Conservation (phyloP, 2,329 filamentous ascomycete genomes). For the Escovopsis sp. region DNA sequence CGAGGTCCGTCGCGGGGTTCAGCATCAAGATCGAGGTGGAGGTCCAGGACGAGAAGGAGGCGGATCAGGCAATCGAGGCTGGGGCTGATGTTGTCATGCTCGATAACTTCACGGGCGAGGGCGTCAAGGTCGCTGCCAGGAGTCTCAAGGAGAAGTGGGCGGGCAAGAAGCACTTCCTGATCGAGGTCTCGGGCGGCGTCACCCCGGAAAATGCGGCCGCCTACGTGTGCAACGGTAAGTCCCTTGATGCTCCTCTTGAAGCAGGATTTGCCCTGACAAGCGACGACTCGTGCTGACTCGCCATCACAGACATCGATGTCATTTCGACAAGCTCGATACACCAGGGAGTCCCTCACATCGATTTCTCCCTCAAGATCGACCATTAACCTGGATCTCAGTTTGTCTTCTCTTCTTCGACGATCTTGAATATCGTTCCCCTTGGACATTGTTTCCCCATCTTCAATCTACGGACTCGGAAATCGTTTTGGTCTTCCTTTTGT, state of each 20-base stretch:
- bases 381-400: slow-evolving; percentile 11
- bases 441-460: too few species aligned
- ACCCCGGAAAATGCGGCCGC: slow-evolving; percentile 67
- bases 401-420: too few species aligned
- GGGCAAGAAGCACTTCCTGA: slow-evolving; percentile 55
- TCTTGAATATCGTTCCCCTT: too few species aligned
- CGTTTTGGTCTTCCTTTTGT: too few species aligned
- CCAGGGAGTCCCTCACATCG: slow-evolving; percentile 83
- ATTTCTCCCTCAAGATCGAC: slow-evolving; percentile 86
- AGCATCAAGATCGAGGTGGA: slow-evolving; percentile 92
- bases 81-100: slow-evolving; percentile 96
- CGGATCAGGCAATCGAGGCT: slow-evolving; percentile 77
- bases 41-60: slow-evolving; percentile 74
- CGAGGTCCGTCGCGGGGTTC: slow-evolving; percentile 74
- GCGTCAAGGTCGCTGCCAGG: slow-evolving; percentile 57
- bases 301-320: slow-evolving; percentile 67
- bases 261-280: too few species aligned
- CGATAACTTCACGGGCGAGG: slow-evolving; percentile 80
- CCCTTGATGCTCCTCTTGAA: too few species aligned
- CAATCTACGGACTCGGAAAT: too few species aligned
- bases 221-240: slow-evolving; percentile 61
- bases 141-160: slow-evolving; percentile 69
- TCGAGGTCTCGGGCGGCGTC: slow-evolving; percentile 87
- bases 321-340: slow-evolving; percentile 95
- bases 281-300: neutral